Evolutionary conservation across 1,284 basidiomycete species (phyloP).

Genomic region (Paramarasmius palmivorus): DNA sequence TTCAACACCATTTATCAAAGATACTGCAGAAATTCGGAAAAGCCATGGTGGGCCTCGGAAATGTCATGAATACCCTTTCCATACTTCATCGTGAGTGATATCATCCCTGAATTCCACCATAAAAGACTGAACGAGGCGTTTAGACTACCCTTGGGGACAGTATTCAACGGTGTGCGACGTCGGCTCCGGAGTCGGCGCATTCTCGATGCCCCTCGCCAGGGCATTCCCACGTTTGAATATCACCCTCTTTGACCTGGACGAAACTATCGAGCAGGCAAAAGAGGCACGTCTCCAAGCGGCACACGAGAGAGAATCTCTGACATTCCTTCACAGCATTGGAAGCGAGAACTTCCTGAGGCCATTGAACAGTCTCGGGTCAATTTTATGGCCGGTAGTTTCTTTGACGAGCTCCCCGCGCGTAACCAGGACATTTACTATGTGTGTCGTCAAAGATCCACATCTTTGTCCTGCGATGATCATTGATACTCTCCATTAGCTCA

Average conservation of each 20-base stretch:
- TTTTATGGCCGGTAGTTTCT: neutral
- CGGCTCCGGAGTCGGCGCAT: neutral
- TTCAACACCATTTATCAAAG: neutral
- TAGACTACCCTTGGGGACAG: neutral
- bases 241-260: neutral
- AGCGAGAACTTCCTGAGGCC: neutral
- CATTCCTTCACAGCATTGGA: neutral
- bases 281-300: neutral
- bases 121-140: neutral
- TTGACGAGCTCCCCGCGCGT: neutral
- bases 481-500: neutral
- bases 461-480: neutral
- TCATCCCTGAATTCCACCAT: neutral
- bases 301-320: too few species aligned
- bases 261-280: neutral
- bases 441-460: neutral
- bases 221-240: neutral
- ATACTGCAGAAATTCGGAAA: neutral
- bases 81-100: neutral
- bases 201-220: neutral
- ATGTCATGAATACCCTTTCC: neutral
- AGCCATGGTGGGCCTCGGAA: neutral
- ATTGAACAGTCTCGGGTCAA: neutral
- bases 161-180: neutral
- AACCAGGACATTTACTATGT: conserved; percentile 1